Base-by-base conservation (phyloP, 2,329 filamentous ascomycete genomes). In the Teratosphaeriaceae sp. region DNA sequence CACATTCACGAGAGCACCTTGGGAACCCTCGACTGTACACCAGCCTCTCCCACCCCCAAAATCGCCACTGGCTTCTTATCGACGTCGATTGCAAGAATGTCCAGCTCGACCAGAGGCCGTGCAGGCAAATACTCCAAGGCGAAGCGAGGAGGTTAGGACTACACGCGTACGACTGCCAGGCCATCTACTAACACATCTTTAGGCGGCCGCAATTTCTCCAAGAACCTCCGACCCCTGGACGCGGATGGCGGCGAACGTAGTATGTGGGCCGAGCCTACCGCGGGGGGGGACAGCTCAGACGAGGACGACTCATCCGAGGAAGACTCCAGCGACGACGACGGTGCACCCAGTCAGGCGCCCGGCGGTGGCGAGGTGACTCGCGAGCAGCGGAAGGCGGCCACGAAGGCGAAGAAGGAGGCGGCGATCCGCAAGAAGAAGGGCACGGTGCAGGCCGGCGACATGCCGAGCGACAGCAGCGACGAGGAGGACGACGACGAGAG, bases 141-240 rank as follows among this genome's bases (percentile, higher is more conserved):
- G 55, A 88, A 87, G 56, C 79, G 90, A 69, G 90, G 90, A 76
- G 89, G 90, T 90, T 70, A 56, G 76, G 20, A 26, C 18, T 30
- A 11, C 13, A 18, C 22, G 12, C 24, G 5, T 16, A 21, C 2
- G 42, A 44, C n/a, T 13, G 16, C 50, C 13, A 7, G n/a, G 3
- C 3, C 3, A 5, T 29, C 31, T 31, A 58, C 56, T 55, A 35
- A 56, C 31, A 18, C 21, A 21, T 33, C 19, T 52, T 20, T 3
- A 95, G 89, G 89, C 50, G 92, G 92, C 61, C 95, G 96, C 70
- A 84, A 94, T 62, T 98, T 94, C 72, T 96, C 89, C 54, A 84
- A 88, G 53, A 83, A 96, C 65, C 80, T 97, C 36, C 82, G 86
- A 65, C 89, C 89, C 16, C 71, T 92, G 59, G 89, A 96, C 61